Evolutionary conservation across 176 grass and related monocot species (phyloP).

Genomic region (Calamus simplicifolius): DNA sequence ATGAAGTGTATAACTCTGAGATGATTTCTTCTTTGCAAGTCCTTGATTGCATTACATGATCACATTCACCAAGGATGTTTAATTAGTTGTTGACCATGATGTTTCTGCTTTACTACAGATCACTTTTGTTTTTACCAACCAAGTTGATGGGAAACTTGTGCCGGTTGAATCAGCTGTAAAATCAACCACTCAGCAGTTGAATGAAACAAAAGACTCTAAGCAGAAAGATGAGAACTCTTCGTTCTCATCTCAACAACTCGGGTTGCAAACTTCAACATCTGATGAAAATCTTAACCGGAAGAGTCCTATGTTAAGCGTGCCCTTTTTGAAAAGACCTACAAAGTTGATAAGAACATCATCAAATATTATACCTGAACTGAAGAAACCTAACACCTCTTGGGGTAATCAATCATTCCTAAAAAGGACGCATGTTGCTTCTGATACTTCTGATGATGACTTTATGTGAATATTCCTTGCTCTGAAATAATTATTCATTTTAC

Average conservation of each 20-base stretch:
- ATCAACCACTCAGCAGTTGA: slow-evolving; percentile 30
- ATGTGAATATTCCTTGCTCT: slow-evolving; percentile 19
- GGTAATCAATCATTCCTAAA: slow-evolving; percentile 51
- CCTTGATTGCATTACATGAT: too few species aligned
- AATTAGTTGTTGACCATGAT: background rate
- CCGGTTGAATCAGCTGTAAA: slow-evolving; percentile 66
- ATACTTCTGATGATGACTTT: slow-evolving; percentile 90
- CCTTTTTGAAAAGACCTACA: slow-evolving; percentile 25
- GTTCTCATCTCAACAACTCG: slow-evolving; percentile 24
- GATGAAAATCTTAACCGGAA: slow-evolving; percentile 39
- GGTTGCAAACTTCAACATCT: slow-evolving; percentile 25
- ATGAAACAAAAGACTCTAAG: slow-evolving; percentile 6
- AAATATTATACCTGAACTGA: slow-evolving; percentile 32
- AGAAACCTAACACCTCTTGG: slow-evolving; percentile 33
- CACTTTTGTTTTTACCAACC: slow-evolving; percentile 97
- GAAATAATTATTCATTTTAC: background rate
- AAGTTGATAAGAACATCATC: slow-evolving; percentile 31
- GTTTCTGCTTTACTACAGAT: slow-evolving; percentile 46
- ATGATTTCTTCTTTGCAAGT: too few species aligned
- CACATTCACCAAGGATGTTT: too few species aligned
- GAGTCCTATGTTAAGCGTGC: slow-evolving; percentile 36
- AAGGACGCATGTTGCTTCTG: slow-evolving; percentile 48
- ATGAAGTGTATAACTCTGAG: too few species aligned
- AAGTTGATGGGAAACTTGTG: slow-evolving; percentile 91
- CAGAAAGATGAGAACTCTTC: slow-evolving; percentile 20